Evolutionary conservation across 352 stramenopile genomes (phyloP).

Genomic region (Globisporangium heterothallicum): DNA sequence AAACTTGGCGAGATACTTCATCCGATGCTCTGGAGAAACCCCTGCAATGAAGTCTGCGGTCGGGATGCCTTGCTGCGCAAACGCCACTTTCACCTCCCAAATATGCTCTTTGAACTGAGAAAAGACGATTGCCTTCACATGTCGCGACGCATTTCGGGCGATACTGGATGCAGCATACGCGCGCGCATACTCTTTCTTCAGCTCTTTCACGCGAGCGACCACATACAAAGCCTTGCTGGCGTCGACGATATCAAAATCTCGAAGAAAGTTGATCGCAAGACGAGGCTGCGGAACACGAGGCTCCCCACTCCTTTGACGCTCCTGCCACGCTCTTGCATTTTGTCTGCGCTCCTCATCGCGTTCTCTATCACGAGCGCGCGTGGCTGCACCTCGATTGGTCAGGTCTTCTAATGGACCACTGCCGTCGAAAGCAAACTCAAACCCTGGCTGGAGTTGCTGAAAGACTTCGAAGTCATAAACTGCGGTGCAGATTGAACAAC

Average conservation of each 20-base stretch:
- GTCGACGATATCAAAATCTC: conserved; percentile 37
- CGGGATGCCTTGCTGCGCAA: conserved; percentile 57
- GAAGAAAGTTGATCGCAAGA: conserved; percentile 21
- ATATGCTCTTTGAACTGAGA: conserved; percentile 82
- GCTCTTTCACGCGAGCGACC: conserved; percentile 51
- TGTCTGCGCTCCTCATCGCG: conserved; percentile 2
- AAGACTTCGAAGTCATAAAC: conserved; percentile 86
- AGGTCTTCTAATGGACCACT: conserved; percentile 18
- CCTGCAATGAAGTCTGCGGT: conserved; percentile 65
- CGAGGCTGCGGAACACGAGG: conserved; percentile 1
- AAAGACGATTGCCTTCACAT: conserved; percentile 78
- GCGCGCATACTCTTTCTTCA: conserved; percentile 46
- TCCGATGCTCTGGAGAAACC: conserved; percentile 32
- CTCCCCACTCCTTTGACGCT: background rate
- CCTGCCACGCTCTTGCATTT: conserved; percentile 1
- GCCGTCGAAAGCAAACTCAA: conserved; percentile 39
- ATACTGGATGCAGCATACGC: conserved; percentile 5
- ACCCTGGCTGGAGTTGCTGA: conserved; percentile 81
- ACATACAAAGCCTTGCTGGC: conserved; percentile 76
- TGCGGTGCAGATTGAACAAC: conserved; percentile 47
- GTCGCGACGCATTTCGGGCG: conserved; percentile 14
- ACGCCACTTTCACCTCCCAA: conserved; percentile 64
- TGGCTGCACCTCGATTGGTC: background rate
- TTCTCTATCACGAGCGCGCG: background rate
- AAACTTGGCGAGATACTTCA: conserved; percentile 54